Evolutionary conservation across 495 filamentous ascomycete species (phyloP), one percentile per base, ranked within the genome.

Genomic region (Penicillium egyptiacum): DNA sequence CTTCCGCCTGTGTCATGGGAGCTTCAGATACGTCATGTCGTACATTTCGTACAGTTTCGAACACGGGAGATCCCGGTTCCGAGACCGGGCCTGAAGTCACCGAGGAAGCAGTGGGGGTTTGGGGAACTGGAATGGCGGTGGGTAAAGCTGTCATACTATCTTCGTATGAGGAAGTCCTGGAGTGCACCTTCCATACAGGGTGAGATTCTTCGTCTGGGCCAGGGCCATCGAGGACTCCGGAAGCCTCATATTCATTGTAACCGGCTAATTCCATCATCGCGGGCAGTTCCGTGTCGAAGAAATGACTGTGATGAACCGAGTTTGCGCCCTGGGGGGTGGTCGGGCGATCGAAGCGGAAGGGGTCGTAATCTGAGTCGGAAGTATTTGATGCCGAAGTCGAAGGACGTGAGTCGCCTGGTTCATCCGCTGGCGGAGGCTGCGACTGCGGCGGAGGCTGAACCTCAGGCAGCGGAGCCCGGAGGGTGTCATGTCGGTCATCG

Each of bases 301-400:
- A 66, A 10, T 60, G 62, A 12, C 48, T 46, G 16, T 62, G 64
- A 23, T 58, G 61, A 5, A 58, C 10, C 12, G 51, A 33, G 6
- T 43, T 16, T 35, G 35, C 30, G 4, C 56, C 70, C 3, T 59
- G 58, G 0, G 73, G 68, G 3, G 71, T 70, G 8, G 57, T 54
- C 16, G 74, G 70, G 9, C 74, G 72, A 41, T 78, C 76, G 50
- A 78, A 75, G 0, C 74, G 70, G 67, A 79, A 79, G 2, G 75
- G 76, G 55, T 79, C 76, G 43, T 77, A 77, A 44, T 78, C 76
- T 2, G 69, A 68, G 12, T 75, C 74, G 0, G 75, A 77, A 8
- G 58, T 53, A 22, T 62, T 65, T 0, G 76, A 79, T 23, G 70
- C 68, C 0, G 76, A 76, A 7, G 76, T 79, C 0, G 74, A 76